A percentile compares a stretch with the other conserved stretches of the same genome.
Evolutionary conservation across 768 basidiomycete species (phyloP).

Genomic region (Chalciporus sphaerocephalus): DNA sequence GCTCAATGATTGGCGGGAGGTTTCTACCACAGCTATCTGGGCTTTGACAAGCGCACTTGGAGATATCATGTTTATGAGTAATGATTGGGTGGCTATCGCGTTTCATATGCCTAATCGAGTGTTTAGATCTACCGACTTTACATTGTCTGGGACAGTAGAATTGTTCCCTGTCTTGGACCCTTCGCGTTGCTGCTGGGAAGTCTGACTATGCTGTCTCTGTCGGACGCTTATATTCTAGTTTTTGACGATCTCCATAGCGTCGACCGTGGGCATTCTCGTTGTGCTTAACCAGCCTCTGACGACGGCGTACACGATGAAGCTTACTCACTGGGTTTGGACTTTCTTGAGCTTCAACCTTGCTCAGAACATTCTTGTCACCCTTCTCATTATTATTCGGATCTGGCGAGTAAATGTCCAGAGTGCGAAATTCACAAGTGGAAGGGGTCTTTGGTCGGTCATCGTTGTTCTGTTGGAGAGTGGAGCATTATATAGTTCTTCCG

Average conservation of each 20-base stretch:
- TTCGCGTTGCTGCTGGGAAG: slow-evolving; percentile 2
- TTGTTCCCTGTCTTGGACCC: slow-evolving; percentile 3
- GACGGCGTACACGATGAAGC: background rate
- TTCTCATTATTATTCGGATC: slow-evolving; percentile 4
- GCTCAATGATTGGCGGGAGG: slow-evolving; percentile 7
- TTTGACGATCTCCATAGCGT: background rate
- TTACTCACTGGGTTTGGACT: slow-evolving; percentile 3
- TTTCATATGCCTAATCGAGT: background rate
- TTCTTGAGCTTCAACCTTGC: slow-evolving; percentile 7
- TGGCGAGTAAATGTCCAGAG: slow-evolving; percentile 2
- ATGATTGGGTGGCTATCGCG: background rate
- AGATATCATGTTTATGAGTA: slow-evolving; percentile 5
- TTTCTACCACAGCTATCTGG: slow-evolving; percentile 5
- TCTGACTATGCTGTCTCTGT: background rate
- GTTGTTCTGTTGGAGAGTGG: slow-evolving; percentile 9
- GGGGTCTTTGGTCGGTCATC: slow-evolving; percentile 1
- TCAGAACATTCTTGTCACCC: slow-evolving; percentile 8
- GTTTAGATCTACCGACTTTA: slow-evolving; percentile 8
- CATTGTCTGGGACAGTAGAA: slow-evolving; percentile 5
- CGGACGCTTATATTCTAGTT: background rate
- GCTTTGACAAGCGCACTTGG: slow-evolving; percentile 4
- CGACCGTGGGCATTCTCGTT: background rate
- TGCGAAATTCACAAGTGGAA: background rate
- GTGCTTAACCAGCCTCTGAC: background rate
- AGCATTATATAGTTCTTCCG: slow-evolving; percentile 6